phyloP scores from a whole-genome alignment of 2,329 filamentous ascomycete genomes.

The Xylaria sp. region DNA sequence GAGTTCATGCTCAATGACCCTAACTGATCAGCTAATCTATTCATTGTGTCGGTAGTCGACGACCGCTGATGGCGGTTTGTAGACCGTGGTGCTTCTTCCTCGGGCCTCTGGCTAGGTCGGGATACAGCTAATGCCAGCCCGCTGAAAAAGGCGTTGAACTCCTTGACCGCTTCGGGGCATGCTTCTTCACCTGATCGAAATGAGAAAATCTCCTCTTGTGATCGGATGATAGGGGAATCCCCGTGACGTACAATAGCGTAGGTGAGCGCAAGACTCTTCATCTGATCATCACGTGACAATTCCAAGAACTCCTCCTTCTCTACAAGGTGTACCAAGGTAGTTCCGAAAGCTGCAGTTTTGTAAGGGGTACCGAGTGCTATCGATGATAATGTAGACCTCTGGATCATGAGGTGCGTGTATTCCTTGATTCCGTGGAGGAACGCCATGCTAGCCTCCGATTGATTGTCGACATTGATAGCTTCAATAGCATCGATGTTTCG shows the following conservation, averaged over 20 bases:
- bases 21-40: conserved; percentile 10
- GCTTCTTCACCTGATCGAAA: conserved; percentile 23
- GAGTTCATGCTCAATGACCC: conserved; percentile 6
- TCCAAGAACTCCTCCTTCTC: conserved; percentile 30
- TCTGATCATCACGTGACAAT: conserved; percentile 35
- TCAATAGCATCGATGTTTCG: conserved; percentile 29
- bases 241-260: conserved; percentile 33
- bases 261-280: conserved; percentile 30
- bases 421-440: conserved; percentile 2
- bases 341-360: conserved; percentile 16
- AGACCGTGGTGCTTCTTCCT: background rate
- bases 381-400: background rate
- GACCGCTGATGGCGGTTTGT: conserved; percentile 16
- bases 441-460: conserved; percentile 30
- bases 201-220: conserved; percentile 27
- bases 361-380: background rate
- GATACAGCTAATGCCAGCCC: background rate
- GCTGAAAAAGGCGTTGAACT: conserved; percentile 21
- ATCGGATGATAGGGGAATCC: conserved; percentile 30
- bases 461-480: background rate
- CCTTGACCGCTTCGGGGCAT: conserved; percentile 31
- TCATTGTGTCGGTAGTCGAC: conserved; percentile 19
- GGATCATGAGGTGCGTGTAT: conserved; percentile 3
- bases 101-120: background rate
- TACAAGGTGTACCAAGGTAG: conserved; percentile 32